Percentiles rank a stretch among this genome's conserved stretches.
phyloP scores from a whole-genome alignment of 176 grass and related monocot genomes.

The Cenchrus fungigraminus region DNA sequence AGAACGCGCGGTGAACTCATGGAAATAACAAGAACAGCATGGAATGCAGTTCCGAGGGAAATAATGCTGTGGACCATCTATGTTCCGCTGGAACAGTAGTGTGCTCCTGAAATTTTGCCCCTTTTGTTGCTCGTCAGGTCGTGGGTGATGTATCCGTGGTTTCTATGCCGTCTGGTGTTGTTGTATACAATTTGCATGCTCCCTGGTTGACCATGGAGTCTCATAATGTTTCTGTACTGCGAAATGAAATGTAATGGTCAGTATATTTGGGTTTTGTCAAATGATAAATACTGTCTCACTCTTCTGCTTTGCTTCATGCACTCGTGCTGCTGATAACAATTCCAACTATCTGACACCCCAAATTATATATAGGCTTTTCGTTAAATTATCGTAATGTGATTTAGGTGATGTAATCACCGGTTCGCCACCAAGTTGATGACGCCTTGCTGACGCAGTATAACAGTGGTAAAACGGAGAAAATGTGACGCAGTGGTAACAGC shows the following conservation, averaged over 20 bases:
- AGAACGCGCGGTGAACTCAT: conserved; percentile 43
- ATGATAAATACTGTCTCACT: neutral
- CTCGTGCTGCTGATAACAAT: neutral
- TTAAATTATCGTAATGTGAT: neutral
- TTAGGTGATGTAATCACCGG: neutral
- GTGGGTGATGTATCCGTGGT: conserved; percentile 19
- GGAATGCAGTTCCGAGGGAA: conserved; percentile 22
- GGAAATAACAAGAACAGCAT: conserved; percentile 44
- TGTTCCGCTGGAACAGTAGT: conserved; percentile 24
- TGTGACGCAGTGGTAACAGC: neutral
- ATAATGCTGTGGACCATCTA: conserved; percentile 7
- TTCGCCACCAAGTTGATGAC: neutral
- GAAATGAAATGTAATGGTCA: conserved; percentile 4
- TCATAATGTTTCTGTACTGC: neutral
- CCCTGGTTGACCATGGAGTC: neutral
- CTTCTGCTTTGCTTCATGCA: neutral
- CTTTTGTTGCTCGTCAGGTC: conserved; percentile 9
- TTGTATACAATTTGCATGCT: neutral
- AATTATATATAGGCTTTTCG: neutral
- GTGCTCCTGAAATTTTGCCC: conserved; percentile 41
- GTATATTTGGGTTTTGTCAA: conserved; percentile 10
- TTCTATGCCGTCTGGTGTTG: conserved; percentile 21
- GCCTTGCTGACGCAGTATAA: neutral
- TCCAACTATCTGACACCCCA: neutral
- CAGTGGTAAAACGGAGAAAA: neutral